Conservation (phyloP, 768 basidiomycete genomes). For the Lanmaoa rubissima region DNA sequence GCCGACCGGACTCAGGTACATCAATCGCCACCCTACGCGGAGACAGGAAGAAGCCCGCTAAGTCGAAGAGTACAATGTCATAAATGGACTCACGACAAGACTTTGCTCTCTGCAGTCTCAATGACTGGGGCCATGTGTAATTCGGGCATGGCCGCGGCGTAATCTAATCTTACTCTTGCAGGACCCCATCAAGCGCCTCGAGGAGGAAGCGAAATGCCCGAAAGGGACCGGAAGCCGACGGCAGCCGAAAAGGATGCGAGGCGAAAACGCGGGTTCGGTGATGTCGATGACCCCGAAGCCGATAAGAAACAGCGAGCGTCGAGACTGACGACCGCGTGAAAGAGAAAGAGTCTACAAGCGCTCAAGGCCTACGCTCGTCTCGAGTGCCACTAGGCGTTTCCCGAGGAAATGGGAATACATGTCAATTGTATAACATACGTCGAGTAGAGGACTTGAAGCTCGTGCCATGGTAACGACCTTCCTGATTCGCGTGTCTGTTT, state of each 20-base stretch:
- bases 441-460: not conserved
- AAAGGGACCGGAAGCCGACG: not conserved
- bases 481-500: slow-evolving; percentile 6
- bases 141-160: not conserved
- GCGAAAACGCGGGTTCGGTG: not conserved
- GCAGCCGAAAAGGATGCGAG: not conserved
- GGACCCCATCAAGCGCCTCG: not conserved
- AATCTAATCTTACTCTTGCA: not conserved
- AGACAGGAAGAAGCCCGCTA: not conserved
- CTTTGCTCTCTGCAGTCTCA: not conserved
- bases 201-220: slow-evolving; percentile 21
- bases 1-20: not conserved
- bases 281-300: not conserved
- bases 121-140: not conserved
- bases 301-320: not conserved
- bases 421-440: not conserved
- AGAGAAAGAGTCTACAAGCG: not conserved
- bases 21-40: slow-evolving; percentile 24
- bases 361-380: not conserved
- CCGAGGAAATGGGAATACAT: not conserved
- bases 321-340: not conserved
- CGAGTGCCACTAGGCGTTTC: no score
- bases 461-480: slow-evolving; percentile 13
- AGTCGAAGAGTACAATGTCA: not conserved
- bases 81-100: not conserved